These are phyloP conservation scores for Fomitopsis serialis DNA, from an alignment of 768 basidiomycete genomes.

Conservation along the genomic window DNA sequence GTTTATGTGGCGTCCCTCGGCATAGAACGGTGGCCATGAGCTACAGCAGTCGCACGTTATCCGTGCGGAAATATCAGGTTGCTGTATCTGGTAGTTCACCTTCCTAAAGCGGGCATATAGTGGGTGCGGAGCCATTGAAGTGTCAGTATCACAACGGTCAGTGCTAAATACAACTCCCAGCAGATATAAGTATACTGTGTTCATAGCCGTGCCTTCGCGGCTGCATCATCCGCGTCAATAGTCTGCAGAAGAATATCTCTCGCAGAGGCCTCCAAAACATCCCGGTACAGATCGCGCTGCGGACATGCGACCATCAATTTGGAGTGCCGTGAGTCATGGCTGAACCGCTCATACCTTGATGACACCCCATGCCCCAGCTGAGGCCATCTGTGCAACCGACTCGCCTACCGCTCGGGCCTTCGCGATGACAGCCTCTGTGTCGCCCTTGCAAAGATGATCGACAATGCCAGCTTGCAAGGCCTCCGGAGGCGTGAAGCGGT, in stretches of 20 bases:
- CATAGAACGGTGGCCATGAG: too few species aligned
- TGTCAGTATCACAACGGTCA: too few species aligned
- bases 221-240: constrained; percentile 41
- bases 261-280: constrained; percentile 37
- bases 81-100: too few species aligned
- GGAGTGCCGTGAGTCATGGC: neutral
- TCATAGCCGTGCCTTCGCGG: constrained; percentile 40
- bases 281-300: constrained; percentile 51
- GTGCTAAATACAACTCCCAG: too few species aligned
- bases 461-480: constrained; percentile 61
- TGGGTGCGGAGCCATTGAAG: too few species aligned
- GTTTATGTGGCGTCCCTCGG: too few species aligned
- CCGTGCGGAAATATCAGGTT: too few species aligned
- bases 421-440: constrained; percentile 52
- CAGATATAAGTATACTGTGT: neutral
- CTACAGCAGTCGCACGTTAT: too few species aligned
- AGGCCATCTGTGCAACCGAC: constrained; percentile 43
- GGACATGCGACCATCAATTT: constrained; percentile 5
- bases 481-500: constrained; percentile 71
- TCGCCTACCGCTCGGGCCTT: constrained; percentile 62
- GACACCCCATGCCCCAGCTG: constrained; percentile 65
- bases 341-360: constrained; percentile 47
- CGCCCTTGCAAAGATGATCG: constrained; percentile 60
- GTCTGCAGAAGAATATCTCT: constrained; percentile 32
- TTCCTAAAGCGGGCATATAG: too few species aligned